Conservation (phyloP, 257 asterid species). For the Nicotiana benthamiana region DNA sequence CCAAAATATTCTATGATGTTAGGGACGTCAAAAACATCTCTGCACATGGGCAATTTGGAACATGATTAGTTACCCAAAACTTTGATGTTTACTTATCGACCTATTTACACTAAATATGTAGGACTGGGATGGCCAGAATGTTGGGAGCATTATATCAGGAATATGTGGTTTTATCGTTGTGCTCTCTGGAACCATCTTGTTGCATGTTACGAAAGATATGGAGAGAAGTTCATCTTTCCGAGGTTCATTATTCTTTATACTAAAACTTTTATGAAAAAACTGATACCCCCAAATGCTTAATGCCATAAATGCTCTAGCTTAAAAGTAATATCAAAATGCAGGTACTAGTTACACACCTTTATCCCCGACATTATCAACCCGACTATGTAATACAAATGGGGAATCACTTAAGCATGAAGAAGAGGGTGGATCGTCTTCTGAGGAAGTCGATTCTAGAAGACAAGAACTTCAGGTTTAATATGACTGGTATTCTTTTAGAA, state of each 20-base stretch:
- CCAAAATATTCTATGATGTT: background rate
- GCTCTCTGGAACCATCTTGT: conserved; percentile 70
- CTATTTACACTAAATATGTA: conserved; percentile 9
- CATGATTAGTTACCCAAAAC: background rate
- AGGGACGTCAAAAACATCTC: background rate
- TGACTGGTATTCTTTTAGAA: background rate
- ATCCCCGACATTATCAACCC: conserved; percentile 60
- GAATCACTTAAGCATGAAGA: conserved; percentile 31
- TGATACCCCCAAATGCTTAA: background rate
- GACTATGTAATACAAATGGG: conserved; percentile 48
- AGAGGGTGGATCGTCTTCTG: conserved; percentile 28
- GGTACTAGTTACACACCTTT: conserved; percentile 44
- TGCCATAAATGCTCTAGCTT: background rate
- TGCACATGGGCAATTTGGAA: background rate
- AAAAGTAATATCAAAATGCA: conserved; percentile 8
- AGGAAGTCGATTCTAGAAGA: conserved; percentile 25
- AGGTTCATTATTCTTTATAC: conserved; percentile 30
- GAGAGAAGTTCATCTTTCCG: conserved; percentile 57
- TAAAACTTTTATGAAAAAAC: background rate
- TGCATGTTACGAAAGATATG: conserved; percentile 59
- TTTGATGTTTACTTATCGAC: background rate
- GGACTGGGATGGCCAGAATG: conserved; percentile 85
- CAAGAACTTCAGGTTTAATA: conserved; percentile 25
- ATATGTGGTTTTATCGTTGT: conserved; percentile 71
- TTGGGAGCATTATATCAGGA: conserved; percentile 58